Conservation (phyloP, 179 eudicot species). For the Corrigiola litoralis region DNA sequence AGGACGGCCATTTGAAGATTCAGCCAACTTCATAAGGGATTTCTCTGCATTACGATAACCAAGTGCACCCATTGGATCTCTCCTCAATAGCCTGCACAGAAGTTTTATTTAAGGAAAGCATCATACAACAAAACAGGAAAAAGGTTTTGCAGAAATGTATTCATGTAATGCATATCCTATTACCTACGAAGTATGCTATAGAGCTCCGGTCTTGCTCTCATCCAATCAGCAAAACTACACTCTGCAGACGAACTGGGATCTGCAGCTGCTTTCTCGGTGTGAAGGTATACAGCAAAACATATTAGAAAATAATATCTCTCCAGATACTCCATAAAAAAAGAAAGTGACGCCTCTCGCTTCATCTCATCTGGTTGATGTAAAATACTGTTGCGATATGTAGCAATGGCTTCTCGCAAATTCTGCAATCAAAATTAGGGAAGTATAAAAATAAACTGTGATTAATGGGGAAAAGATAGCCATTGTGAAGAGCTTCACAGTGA, state of each 20-base stretch:
- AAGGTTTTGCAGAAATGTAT: neutral
- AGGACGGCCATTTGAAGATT: slow-evolving; percentile 75
- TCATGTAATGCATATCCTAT: neutral
- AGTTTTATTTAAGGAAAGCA: slow-evolving; percentile 9
- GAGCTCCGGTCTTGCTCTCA: slow-evolving; percentile 94
- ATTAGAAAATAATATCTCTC: slow-evolving; percentile 95
- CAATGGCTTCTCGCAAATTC: slow-evolving; percentile 97
- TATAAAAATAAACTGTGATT: slow-evolving; percentile 18
- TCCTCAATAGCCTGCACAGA: slow-evolving; percentile 66
- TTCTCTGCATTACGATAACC: slow-evolving; percentile 57
- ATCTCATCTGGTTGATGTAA: slow-evolving; percentile 90
- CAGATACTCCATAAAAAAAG: slow-evolving; percentile 90
- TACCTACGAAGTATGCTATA: slow-evolving; percentile 94
- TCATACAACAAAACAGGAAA: slow-evolving; percentile 1
- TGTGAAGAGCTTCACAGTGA: too few species aligned
- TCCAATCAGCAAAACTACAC: slow-evolving; percentile 88
- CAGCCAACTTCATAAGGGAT: slow-evolving; percentile 39
- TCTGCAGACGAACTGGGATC: slow-evolving; percentile 37
- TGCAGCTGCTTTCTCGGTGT: slow-evolving; percentile 64
- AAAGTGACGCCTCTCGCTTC: slow-evolving; percentile 91
- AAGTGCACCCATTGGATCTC: slow-evolving; percentile 98
- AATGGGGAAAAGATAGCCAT: too few species aligned
- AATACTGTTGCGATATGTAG: slow-evolving; percentile 82
- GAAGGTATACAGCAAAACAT: slow-evolving; percentile 89
- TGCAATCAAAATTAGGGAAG: slow-evolving; percentile 34